phyloP scores from a whole-genome alignment of 2,329 filamentous ascomycete species.

The Alternaria infectoria region DNA sequence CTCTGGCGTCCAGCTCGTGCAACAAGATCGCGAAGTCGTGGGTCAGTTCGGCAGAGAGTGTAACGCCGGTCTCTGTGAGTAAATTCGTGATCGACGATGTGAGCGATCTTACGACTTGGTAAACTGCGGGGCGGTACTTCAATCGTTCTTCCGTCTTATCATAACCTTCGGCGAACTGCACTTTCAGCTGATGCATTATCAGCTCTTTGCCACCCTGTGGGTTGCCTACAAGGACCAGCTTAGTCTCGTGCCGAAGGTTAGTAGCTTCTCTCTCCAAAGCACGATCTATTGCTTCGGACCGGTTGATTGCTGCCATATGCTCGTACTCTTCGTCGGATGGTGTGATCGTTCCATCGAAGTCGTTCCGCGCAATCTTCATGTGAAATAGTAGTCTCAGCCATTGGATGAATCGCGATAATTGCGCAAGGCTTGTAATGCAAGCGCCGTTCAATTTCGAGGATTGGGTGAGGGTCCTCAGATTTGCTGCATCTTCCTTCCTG shows the following conservation, averaged over 20 bases:
- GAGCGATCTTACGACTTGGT: constrained; percentile 39
- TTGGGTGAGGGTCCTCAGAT: constrained; percentile 35
- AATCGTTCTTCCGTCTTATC: constrained; percentile 40
- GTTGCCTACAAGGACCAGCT: constrained; percentile 41
- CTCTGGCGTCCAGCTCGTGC: constrained; percentile 42
- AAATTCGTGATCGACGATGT: constrained; percentile 46
- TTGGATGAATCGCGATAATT: constrained; percentile 42
- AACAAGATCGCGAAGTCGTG: constrained; percentile 42
- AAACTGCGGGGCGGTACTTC: constrained; percentile 32
- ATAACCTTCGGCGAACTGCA: constrained; percentile 44
- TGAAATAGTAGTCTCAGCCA: constrained; percentile 41
- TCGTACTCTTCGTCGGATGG: constrained; percentile 42
- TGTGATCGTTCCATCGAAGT: constrained; percentile 17
- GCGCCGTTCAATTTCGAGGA: constrained; percentile 39
- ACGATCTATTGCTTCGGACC: constrained; percentile 46
- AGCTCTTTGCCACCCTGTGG: constrained; percentile 42
- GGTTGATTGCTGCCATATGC: constrained; percentile 37
- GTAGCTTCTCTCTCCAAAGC: constrained; percentile 42
- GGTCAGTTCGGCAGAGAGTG: constrained; percentile 30
- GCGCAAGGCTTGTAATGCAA: constrained; percentile 36
- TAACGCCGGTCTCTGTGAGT: constrained; percentile 44
- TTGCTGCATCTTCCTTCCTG: constrained; percentile 39
- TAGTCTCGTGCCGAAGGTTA: constrained; percentile 41
- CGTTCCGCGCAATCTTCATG: constrained; percentile 31
- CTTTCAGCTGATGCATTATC: constrained; percentile 47